phyloP scores from a whole-genome alignment of 1,284 basidiomycete species.

The Lignosus rhinocerotis region DNA sequence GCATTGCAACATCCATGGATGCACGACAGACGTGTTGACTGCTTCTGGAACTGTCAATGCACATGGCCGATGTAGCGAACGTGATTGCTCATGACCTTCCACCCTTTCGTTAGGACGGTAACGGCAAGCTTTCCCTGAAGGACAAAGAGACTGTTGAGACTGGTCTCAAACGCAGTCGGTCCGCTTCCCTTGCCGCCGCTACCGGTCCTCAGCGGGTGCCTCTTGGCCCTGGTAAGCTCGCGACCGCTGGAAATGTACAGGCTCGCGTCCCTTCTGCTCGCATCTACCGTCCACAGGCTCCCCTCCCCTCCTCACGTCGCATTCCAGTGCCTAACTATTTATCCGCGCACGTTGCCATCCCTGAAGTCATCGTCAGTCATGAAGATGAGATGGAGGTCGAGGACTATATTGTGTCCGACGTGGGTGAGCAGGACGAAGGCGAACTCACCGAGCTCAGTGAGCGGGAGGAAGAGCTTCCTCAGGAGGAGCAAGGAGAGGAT shows the following conservation, averaged over 20 bases:
- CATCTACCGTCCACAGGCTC: conserved; percentile 28
- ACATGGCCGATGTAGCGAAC: not conserved
- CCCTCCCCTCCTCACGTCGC: conserved; percentile 34
- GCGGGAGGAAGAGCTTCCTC: conserved; percentile 28
- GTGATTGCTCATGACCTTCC: conserved; percentile 15
- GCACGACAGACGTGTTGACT: too few species aligned
- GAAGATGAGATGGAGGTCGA: conserved; percentile 66
- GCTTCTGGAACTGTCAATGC: not conserved
- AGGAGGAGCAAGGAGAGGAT: conserved; percentile 55
- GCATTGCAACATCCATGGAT: too few species aligned
- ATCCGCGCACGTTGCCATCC: conserved; percentile 34
- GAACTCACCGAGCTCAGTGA: conserved; percentile 23
- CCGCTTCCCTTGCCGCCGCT: conserved; percentile 57
- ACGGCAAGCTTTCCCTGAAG: conserved; percentile 40
- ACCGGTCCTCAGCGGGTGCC: conserved; percentile 65
- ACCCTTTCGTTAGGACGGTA: conserved; percentile 14
- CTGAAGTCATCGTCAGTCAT: conserved; percentile 34
- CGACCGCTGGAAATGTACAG: conserved; percentile 34
- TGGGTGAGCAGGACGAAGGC: conserved; percentile 18
- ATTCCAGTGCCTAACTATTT: conserved; percentile 38
- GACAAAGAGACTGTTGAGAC: conserved; percentile 55
- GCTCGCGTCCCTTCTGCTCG: conserved; percentile 39
- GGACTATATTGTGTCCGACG: conserved; percentile 30
- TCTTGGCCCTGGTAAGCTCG: conserved; percentile 54
- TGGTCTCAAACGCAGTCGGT: conserved; percentile 62